Evolutionary conservation across 2,329 filamentous ascomycete species (phyloP), one percentile per base, ranked within the genome.

Genomic region (Xylaria sp.): DNA sequence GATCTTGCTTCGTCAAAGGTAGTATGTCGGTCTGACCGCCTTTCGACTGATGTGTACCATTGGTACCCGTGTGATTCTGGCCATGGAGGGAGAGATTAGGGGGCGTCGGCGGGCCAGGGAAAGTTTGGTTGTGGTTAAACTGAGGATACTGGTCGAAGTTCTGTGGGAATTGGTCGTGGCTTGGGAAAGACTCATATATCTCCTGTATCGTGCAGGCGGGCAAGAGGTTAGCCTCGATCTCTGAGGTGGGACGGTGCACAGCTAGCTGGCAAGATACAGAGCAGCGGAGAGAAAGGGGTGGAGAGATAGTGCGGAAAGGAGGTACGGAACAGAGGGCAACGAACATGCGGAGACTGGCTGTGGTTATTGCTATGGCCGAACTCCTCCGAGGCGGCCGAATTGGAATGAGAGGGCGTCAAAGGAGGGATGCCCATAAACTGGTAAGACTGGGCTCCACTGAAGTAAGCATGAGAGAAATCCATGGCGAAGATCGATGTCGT

Each of bases 391-490:
- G 81, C 80, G 53, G 84, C 83, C 64, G 86, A 86, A 74, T 85
- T 85, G 66, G 86, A 85, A 77, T 86, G 84, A 65, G 86, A 86
- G 35, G 86, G 86, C 70, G 86, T 87, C 76, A 87, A 76, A 57
- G 85, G 85, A 65, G 84, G 80, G 63, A 88, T 83, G 71, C 82
- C 81, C 76, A 88, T 82, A 76, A 87, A 88, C 74, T 84, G 85
- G 79, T 86, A 87, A 59, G 84, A 80, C 79, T 86, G 84, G 68
- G 81, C 76, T 75, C 81, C 81, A 60, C 82, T 72, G 73, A 82
- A 85, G 77, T 86, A 88, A 54, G 82, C 78, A 71, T 85, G 86
- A 55, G 84, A 81, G 78, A 85, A 88, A 76, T 88, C 85, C 86
- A 88, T 88, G 59, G 72, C 71, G 68, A 67, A 57, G 42, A 40